A percentile compares a stretch with the other conserved stretches of the same genome.
These are phyloP conservation scores for Suillus sp. DNA, from an alignment of 768 basidiomycete genomes.

Conservation along the genomic window DNA sequence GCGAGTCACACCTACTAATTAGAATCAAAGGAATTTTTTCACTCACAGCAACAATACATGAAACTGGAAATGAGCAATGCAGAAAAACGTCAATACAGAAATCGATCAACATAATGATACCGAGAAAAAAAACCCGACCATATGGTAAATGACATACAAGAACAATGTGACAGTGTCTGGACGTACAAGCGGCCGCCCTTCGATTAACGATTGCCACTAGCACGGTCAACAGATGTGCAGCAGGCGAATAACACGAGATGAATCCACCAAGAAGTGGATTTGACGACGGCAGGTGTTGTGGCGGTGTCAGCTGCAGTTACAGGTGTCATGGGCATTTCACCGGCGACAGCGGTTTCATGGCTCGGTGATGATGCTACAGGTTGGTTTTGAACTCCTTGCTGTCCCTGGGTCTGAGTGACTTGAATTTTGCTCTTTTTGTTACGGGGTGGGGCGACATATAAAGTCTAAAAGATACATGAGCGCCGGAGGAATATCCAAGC, in stretches of 20 bases:
- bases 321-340: not conserved
- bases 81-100: not conserved
- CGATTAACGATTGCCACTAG: not conserved
- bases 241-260: not conserved
- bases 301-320: not conserved
- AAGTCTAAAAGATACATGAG: not conserved
- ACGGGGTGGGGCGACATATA: not conserved
- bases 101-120: not conserved
- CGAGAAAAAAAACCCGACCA: not conserved
- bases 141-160: no score
- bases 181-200: not conserved
- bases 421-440: not conserved
- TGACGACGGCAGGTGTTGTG: not conserved
- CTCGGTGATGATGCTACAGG: not conserved
- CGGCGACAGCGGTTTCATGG: not conserved
- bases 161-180: not conserved
- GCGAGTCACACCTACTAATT: not conserved
- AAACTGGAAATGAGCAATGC: not conserved
- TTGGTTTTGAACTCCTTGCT: not conserved
- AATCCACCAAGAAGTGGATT: not conserved
- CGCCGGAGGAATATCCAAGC: not conserved
- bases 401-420: not conserved
- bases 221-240: not conserved
- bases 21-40: not conserved
- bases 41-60: not conserved